Percentiles rank a stretch among this genome's conserved stretches.
Conservation (phyloP, 2,329 filamentous ascomycete genomes). For the Septoria petroselini region DNA sequence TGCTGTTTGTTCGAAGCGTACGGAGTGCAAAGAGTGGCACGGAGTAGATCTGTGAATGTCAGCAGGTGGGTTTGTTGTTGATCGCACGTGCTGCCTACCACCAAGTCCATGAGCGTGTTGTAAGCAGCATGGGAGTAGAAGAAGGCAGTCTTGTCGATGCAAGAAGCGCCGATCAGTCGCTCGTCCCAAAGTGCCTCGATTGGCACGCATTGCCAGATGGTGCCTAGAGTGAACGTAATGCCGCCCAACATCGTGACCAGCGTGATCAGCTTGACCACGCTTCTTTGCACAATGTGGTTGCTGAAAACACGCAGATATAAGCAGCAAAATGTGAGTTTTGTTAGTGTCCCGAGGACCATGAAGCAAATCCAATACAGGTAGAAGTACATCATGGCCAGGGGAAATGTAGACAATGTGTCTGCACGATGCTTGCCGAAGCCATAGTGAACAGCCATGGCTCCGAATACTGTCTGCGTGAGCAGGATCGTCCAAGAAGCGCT, state of each 20-base stretch:
- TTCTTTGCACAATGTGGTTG: conserved; percentile 15
- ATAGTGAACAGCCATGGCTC: conserved; percentile 22
- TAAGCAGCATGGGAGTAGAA: conserved; percentile 33
- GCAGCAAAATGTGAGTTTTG: conserved; percentile 31
- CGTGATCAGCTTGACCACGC: conserved; percentile 12
- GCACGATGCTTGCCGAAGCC: conserved; percentile 29
- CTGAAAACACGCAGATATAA: conserved; percentile 30
- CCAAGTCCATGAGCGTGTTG: conserved; percentile 32
- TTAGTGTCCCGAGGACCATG: conserved; percentile 31
- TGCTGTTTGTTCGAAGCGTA: conserved; percentile 26
- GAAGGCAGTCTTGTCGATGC: conserved; percentile 26
- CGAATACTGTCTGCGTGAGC: conserved; percentile 25
- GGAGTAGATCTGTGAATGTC: conserved; percentile 26
- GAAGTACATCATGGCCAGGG: conserved; percentile 28
- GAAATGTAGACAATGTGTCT: conserved; percentile 21
- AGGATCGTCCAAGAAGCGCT: conserved; percentile 25
- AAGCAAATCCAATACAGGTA: conserved; percentile 34
- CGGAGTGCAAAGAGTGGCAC: conserved; percentile 33
- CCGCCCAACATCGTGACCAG: conserved; percentile 21
- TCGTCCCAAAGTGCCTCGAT: conserved; percentile 26
- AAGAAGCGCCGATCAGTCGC: conserved; percentile 13
- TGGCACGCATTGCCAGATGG: conserved; percentile 31
- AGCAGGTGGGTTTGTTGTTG: background rate
- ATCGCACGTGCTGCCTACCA: conserved; percentile 17
- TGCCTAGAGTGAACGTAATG: conserved; percentile 29